phyloP scores from a whole-genome alignment of 2,329 filamentous ascomycete species.

The Alternaria novae-zelandiae region DNA sequence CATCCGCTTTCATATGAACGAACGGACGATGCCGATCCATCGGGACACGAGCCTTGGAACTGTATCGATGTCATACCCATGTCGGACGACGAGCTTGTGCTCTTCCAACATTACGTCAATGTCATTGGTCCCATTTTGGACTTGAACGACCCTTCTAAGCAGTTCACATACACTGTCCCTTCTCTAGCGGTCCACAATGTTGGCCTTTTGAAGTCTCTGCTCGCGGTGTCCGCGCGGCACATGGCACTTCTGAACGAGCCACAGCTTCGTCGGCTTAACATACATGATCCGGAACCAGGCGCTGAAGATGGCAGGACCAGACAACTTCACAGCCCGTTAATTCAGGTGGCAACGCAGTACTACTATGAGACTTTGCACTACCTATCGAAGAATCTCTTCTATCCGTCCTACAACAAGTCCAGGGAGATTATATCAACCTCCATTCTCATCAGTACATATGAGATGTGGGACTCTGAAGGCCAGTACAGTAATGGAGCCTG shows the following conservation, averaged over 20 bases:
- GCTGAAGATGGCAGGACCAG: conserved; percentile 14
- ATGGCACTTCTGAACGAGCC: conserved; percentile 50
- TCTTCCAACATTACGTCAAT: conserved; percentile 51
- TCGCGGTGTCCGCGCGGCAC: conserved; percentile 63
- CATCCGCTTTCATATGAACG: conserved; percentile 13
- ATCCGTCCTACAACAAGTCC: conserved; percentile 63
- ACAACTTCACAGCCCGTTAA: conserved; percentile 37
- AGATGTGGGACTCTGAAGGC: conserved; percentile 68
- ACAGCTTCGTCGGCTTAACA: conserved; percentile 30
- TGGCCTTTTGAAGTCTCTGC: conserved; percentile 63
- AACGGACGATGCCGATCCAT: conserved; percentile 4
- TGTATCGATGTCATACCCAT: conserved; percentile 31
- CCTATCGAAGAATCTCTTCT: conserved; percentile 64
- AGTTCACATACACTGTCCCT: conserved; percentile 45
- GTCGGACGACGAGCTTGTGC: conserved; percentile 46
- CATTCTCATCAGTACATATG: conserved; percentile 67
- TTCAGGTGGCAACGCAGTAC: conserved; percentile 56
- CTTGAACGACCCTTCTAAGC: conserved; percentile 51
- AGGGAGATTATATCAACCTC: conserved; percentile 66
- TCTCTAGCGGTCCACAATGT: conserved; percentile 57
- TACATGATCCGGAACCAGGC: conserved; percentile 33
- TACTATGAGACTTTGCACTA: conserved; percentile 70
- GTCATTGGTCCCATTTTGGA: conserved; percentile 51
- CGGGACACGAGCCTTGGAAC: conserved; percentile 35
- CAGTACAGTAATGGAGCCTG: conserved; percentile 55